Conservation (phyloP, 2,329 filamentous ascomycete species). For the Fonsecaea pugnacius region DNA sequence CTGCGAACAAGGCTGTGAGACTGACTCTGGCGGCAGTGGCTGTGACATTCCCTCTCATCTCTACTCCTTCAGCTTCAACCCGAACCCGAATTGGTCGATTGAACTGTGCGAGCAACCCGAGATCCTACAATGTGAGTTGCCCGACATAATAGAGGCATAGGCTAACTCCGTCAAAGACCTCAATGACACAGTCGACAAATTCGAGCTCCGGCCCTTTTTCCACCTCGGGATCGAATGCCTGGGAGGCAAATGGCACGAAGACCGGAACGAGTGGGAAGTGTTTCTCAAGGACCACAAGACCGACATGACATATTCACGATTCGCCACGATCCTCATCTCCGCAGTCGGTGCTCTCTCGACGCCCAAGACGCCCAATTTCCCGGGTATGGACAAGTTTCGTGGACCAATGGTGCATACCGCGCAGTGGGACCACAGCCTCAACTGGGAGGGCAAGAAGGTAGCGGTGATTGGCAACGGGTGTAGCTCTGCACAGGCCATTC, state of each 20-base stretch:
- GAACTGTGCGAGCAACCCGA: slow-evolving; percentile 55
- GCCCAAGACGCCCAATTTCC: slow-evolving; percentile 43
- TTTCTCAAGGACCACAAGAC: slow-evolving; percentile 35
- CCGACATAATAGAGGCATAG: too few relatives aligned
- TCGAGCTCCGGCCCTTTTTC: slow-evolving; percentile 39
- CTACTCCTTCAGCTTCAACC: slow-evolving; percentile 62
- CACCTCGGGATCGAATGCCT: slow-evolving; percentile 34
- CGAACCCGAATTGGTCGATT: slow-evolving; percentile 57
- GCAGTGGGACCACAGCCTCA: slow-evolving; percentile 54
- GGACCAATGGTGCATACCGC: slow-evolving; percentile 63
- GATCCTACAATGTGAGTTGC: slow-evolving; percentile 42
- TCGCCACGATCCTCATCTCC: slow-evolving; percentile 39
- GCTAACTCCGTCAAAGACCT: slow-evolving; percentile 39
- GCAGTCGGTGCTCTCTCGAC: slow-evolving; percentile 41
- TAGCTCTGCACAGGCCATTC: slow-evolving; percentile 63
- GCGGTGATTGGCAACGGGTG: slow-evolving; percentile 63
- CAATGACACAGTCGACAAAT: slow-evolving; percentile 42
- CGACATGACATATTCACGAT: neutral
- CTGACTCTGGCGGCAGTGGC: neutral
- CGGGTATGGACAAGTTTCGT: slow-evolving; percentile 58
- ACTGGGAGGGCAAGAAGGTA: slow-evolving; percentile 60
- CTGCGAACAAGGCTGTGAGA: too few relatives aligned
- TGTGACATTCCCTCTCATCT: slow-evolving; percentile 52
- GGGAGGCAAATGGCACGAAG: slow-evolving; percentile 37
- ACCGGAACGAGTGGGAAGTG: slow-evolving; percentile 38